These are phyloP conservation scores for Gossypium schwendimanii DNA, from an alignment of 441 rosid species.

Conservation along the genomic window DNA sequence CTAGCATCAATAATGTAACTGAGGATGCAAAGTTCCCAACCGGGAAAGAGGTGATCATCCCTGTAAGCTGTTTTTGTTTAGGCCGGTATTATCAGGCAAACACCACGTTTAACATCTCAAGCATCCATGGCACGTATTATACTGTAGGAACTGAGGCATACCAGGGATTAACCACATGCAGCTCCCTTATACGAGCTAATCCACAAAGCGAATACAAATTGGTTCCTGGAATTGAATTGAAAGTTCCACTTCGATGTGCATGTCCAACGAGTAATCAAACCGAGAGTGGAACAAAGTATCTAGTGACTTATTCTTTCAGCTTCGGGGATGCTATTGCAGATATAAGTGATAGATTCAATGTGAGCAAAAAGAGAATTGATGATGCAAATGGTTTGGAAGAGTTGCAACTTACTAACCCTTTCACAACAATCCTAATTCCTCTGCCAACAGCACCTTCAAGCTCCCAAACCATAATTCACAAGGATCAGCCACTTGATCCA, in stretches of 20 bases:
- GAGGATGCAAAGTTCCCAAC: conserved; percentile 30
- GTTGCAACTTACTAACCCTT: conserved; percentile 32
- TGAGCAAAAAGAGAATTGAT: background rate
- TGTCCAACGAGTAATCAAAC: conserved; percentile 63
- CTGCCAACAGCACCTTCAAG: conserved; percentile 34
- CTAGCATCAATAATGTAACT: conserved; percentile 47
- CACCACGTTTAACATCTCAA: conserved; percentile 37
- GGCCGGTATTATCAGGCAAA: conserved; percentile 46
- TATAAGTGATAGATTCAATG: conserved; percentile 22
- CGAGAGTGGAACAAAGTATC: conserved; percentile 34
- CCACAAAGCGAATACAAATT: conserved; percentile 9
- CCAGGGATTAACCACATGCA: conserved; percentile 72
- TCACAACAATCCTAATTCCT: conserved; percentile 63
- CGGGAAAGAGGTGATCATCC: conserved; percentile 49
- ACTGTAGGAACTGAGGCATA: conserved; percentile 43
- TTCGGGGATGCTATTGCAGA: conserved; percentile 21
- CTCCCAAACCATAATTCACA: conserved; percentile 27
- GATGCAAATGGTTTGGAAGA: conserved; percentile 10
- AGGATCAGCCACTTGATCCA: conserved; percentile 26
- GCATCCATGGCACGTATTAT: conserved; percentile 15
- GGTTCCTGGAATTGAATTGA: conserved; percentile 10
- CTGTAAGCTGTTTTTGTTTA: conserved; percentile 64
- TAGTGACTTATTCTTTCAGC: conserved; percentile 37
- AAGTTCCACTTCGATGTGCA: conserved; percentile 66
- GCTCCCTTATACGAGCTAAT: conserved; percentile 33